Percentiles rank a stretch among this genome's conserved stretches.
Conservation (phyloP, 495 filamentous ascomycete genomes). For the Tetracladium marchalianum region DNA sequence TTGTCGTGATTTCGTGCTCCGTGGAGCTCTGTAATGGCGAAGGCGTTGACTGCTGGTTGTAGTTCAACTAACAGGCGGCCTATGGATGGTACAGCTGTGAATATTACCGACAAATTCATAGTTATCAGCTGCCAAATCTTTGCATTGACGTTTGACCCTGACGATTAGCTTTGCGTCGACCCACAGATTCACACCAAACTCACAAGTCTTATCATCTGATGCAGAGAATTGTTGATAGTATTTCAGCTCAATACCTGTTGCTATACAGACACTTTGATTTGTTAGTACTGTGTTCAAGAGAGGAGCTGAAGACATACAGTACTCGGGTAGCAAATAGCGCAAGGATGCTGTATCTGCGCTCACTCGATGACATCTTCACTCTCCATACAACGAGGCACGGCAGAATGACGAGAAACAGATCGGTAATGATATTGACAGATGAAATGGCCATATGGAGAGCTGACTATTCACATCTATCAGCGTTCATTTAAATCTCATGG, state of each 20-base stretch:
- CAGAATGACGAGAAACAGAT: constrained; percentile 16
- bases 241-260: not conserved
- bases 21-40: constrained; percentile 25
- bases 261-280: not conserved
- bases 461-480: constrained; percentile 3
- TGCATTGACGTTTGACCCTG: too few relatives aligned
- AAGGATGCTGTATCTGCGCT: constrained; percentile 16
- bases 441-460: constrained; percentile 18
- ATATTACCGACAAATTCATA: constrained; percentile 23
- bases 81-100: constrained; percentile 27
- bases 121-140: constrained; percentile 1
- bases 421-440: constrained; percentile 22
- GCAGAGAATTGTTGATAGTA: not conserved
- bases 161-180: too few relatives aligned
- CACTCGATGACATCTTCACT: constrained; percentile 13
- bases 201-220: too few relatives aligned
- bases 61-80: constrained; percentile 29
- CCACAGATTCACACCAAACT: too few relatives aligned
- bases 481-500: not conserved
- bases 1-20: constrained; percentile 2
- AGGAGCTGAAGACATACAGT: constrained; percentile 13
- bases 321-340: constrained; percentile 18
- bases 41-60: constrained; percentile 19
- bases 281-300: not conserved
- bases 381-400: constrained; percentile 19